Conservation (phyloP, 2,329 filamentous ascomycete species). For the Fusarium tupiense region DNA sequence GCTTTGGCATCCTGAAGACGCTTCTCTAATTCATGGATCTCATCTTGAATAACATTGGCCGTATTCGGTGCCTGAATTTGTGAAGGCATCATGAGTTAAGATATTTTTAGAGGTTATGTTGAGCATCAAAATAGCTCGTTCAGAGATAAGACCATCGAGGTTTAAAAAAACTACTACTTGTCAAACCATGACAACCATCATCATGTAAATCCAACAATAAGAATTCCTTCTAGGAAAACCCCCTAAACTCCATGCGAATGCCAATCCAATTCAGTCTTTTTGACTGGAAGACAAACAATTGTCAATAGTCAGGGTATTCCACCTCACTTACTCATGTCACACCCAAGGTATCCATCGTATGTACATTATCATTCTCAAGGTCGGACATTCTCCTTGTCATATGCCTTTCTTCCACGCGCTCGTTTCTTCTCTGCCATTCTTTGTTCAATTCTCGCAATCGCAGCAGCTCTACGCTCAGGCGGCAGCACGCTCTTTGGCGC, state of each 20-base stretch:
- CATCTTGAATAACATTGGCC: constrained; percentile 54
- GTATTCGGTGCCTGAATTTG: constrained; percentile 29
- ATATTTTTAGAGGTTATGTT: constrained; percentile 13
- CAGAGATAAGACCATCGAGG: constrained; percentile 34
- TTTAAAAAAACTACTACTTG: constrained; percentile 19
- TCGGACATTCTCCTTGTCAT: constrained; percentile 64
- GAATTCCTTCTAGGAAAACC: constrained; percentile 14
- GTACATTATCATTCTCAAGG: constrained; percentile 42
- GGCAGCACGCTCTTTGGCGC: constrained; percentile 57
- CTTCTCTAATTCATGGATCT: constrained; percentile 68
- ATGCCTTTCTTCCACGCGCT: constrained; percentile 45
- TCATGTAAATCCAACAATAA: constrained; percentile 37
- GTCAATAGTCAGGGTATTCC: constrained; percentile 25
- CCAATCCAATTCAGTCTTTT: constrained; percentile 11
- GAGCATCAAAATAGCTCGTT: constrained; percentile 24
- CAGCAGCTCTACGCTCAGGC: constrained; percentile 62
- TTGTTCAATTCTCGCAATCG: constrained; percentile 64
- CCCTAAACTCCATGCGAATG: constrained; percentile 41
- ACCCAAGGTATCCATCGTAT: constrained; percentile 12
- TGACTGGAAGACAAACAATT: constrained; percentile 11
- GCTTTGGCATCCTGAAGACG: constrained; percentile 58
- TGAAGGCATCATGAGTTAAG: constrained; percentile 40
- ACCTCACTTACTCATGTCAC: constrained; percentile 18
- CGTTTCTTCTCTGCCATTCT: constrained; percentile 62
- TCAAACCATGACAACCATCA: constrained; percentile 30